phyloP scores from a whole-genome alignment of 306 rosid genomes.

The Cucurbita argyrosperma region DNA sequence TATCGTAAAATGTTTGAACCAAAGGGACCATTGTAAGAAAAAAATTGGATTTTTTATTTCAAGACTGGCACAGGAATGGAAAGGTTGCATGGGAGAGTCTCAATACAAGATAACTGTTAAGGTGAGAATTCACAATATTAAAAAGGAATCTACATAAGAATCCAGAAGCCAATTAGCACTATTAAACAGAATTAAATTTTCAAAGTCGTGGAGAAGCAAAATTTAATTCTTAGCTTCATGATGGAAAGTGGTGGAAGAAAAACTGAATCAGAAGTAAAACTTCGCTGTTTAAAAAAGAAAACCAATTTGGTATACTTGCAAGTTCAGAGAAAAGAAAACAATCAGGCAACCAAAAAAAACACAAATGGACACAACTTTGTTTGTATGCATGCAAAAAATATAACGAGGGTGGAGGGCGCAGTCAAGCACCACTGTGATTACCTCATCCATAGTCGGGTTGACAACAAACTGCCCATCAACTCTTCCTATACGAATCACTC shows the following conservation, averaged over 20 bases:
- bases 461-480: conserved; percentile 59
- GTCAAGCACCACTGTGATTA: conserved; percentile 5
- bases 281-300: neutral
- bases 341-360: neutral
- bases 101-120: neutral
- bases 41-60: neutral
- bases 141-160: neutral
- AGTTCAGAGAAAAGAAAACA: neutral
- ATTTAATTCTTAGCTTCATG: neutral
- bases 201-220: neutral
- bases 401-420: neutral
- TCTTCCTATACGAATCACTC: conserved; percentile 82
- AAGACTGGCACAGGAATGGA: neutral
- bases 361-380: neutral
- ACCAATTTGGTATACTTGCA: neutral
- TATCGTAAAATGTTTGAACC: neutral
- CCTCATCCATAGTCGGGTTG: conserved; percentile 94
- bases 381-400: neutral
- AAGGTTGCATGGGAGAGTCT: neutral
- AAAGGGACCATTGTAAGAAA: neutral
- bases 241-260: neutral
- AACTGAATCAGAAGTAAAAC: neutral
- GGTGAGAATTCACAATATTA: neutral
- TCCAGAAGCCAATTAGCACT: neutral
- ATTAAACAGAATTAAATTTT: neutral